Conservation (phyloP, 2,329 filamentous ascomycete species). For the Neonectria neomacrospora region DNA sequence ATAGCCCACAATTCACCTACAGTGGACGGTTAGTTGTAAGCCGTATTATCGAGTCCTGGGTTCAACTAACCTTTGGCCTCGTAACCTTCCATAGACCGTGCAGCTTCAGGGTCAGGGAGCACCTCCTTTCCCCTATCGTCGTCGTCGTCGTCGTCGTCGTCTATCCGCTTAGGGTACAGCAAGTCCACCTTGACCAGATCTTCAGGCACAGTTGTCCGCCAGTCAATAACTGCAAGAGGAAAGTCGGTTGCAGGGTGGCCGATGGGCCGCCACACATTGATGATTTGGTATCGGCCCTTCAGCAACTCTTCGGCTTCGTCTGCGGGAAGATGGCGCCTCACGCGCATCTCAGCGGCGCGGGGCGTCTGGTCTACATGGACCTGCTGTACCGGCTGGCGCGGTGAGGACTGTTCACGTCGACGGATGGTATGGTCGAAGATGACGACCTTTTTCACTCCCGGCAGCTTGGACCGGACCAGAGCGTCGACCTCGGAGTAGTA, state of each 20-base stretch:
- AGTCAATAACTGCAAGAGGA: conserved; percentile 41
- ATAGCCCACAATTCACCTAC: conserved; percentile 36
- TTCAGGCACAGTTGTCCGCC: conserved; percentile 37
- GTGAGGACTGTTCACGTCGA: conserved; percentile 61
- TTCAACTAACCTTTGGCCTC: conserved; percentile 30
- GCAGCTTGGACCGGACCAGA: conserved; percentile 64
- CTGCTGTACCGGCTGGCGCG: conserved; percentile 73
- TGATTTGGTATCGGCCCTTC: conserved; percentile 60
- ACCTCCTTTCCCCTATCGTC: conserved; percentile 42
- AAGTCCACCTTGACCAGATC: conserved; percentile 41
- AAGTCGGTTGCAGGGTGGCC: conserved; percentile 39
- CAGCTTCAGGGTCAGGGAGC: conserved; percentile 28
- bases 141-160: conserved; percentile 38
- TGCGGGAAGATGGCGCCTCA: conserved; percentile 67
- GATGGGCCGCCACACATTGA: conserved; percentile 58
- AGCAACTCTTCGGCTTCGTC: conserved; percentile 54
- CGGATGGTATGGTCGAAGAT: conserved; percentile 81
- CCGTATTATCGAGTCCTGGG: accelerated
- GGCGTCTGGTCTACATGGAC: conserved; percentile 80
- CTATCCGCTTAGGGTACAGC: conserved; percentile 38
- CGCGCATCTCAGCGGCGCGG: conserved; percentile 67
- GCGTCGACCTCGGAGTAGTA: conserved; percentile 73
- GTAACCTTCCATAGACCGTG: conserved; percentile 36
- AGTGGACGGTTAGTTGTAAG: background rate
- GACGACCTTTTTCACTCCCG: conserved; percentile 68